phyloP scores from a whole-genome alignment of 495 filamentous ascomycete species.

The Penicillium arizonense region DNA sequence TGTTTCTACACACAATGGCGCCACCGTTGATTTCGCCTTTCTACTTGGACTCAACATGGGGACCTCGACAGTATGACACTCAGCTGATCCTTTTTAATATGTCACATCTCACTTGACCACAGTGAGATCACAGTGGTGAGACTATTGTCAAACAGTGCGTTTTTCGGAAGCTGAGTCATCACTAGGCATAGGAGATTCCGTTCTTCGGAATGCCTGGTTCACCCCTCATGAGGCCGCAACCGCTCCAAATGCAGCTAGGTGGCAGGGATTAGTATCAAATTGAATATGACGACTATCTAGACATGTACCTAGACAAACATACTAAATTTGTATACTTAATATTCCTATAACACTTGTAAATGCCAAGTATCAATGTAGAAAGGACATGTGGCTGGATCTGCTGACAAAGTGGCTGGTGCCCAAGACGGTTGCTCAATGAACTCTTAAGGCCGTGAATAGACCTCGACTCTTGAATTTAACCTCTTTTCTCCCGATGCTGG shows the following conservation, averaged over 20 bases:
- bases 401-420: conserved; percentile 34
- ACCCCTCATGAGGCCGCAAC: not conserved
- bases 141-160: not conserved
- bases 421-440: conserved; percentile 10
- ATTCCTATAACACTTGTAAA: not conserved
- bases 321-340: too few species aligned
- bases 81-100: too few species aligned
- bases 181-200: not conserved
- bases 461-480: conserved; percentile 1
- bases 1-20: conserved; percentile 46
- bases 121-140: not conserved
- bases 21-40: conserved; percentile 17
- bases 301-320: not conserved
- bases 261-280: not conserved
- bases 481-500: conserved; percentile 10
- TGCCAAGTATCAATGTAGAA: conserved; percentile 4
- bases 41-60: not conserved
- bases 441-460: conserved; percentile 10
- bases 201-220: conserved; percentile 2
- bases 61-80: too few species aligned
- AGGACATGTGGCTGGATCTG: conserved; percentile 36
- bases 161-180: conserved; percentile 11
- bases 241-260: conserved; percentile 5
- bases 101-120: too few species aligned
- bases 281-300: not conserved